Conservation (phyloP, 192 early-diverging fungal species). For the Ramicandelaber brevisporus region DNA sequence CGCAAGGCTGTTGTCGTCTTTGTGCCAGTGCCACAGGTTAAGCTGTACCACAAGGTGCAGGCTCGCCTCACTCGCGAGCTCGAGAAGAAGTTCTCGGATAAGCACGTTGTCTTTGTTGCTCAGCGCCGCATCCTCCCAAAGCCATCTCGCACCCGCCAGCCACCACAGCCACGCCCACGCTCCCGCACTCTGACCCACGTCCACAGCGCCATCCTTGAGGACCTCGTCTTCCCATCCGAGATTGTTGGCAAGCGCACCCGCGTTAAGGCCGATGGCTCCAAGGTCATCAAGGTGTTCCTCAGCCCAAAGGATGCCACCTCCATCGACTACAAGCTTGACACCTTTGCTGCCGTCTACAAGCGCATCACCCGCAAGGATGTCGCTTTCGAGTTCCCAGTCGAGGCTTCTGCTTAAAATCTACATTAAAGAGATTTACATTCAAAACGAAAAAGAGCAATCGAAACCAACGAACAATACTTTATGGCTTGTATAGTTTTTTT, state of each 20-base stretch:
- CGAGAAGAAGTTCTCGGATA: slow-evolving; percentile 99
- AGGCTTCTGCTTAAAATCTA: too few species aligned
- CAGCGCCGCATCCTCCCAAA: slow-evolving; percentile 89
- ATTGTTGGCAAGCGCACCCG: slow-evolving; percentile 97
- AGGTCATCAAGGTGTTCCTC: slow-evolving; percentile 88
- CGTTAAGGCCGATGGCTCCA: slow-evolving; percentile 83
- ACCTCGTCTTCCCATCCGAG: slow-evolving; percentile 96
- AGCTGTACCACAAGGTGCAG: slow-evolving; percentile 94
- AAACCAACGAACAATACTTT: too few species aligned
- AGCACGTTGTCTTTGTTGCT: slow-evolving; percentile 84
- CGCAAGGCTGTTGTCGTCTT: slow-evolving; percentile 93
- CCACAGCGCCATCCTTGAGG: slow-evolving; percentile 90
- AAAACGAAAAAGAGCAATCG: too few species aligned
- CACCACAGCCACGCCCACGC: slow-evolving; percentile 82
- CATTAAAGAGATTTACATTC: too few species aligned
- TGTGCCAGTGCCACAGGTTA: slow-evolving; percentile 83
- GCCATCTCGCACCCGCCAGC: slow-evolving; percentile 71
- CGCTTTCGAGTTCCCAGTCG: slow-evolving; percentile 82
- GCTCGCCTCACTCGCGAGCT: slow-evolving; percentile 89
- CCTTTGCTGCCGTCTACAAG: slow-evolving; percentile 87
- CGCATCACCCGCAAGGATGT: slow-evolving; percentile 95
- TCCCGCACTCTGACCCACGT: slow-evolving; percentile 88
- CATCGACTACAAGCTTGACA: slow-evolving; percentile 96
- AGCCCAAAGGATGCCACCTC: slow-evolving; percentile 95
- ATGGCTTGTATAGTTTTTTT: too few species aligned